A percentile compares a stretch with the other conserved stretches of the same genome.
phyloP scores from a whole-genome alignment of 73 alveolate genomes.

The Symbiodinium pilosum region DNA sequence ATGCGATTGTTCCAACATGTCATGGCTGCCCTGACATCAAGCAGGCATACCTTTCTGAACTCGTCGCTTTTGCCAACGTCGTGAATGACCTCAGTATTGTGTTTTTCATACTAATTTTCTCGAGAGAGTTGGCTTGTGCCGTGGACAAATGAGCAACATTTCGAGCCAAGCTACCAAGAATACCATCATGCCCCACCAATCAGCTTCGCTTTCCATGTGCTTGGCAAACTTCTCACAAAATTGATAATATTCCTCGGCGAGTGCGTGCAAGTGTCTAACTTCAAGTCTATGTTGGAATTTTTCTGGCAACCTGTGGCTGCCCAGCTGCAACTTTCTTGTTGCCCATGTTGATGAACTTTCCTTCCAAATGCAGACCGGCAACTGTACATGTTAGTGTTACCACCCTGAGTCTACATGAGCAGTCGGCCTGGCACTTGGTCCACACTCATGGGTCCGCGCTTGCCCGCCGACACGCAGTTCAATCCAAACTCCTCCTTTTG shows the following conservation, averaged over 20 bases:
- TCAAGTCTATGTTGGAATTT: neutral
- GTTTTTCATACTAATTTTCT: too few species aligned
- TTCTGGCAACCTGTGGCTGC: neutral
- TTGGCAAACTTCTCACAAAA: constrained; percentile 65
- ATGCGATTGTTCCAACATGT: too few species aligned
- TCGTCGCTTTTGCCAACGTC: constrained; percentile 84
- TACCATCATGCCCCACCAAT: constrained; percentile 83
- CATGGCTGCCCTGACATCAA: too few species aligned
- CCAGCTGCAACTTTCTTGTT: neutral
- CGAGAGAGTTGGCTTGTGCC: too few species aligned
- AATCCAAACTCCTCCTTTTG: constrained; percentile 65
- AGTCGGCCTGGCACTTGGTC: constrained; percentile 45
- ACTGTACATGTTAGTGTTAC: too few species aligned
- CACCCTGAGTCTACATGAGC: too few species aligned
- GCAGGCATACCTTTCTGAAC: constrained; percentile 30
- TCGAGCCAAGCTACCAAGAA: too few species aligned
- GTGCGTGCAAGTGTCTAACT: too few species aligned
- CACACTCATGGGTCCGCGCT: constrained; percentile 83
- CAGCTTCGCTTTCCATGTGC: constrained; percentile 42
- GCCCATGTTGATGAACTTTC: constrained; percentile 73
- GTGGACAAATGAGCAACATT: too few species aligned
- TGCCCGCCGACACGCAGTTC: constrained; percentile 40
- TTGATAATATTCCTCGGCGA: constrained; percentile 20
- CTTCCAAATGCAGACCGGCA: neutral
- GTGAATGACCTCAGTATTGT: constrained; percentile 31